These are phyloP conservation scores for Blastobotrys indianensis DNA, from an alignment of 1,139 yeast species.

Conservation along the genomic window DNA sequence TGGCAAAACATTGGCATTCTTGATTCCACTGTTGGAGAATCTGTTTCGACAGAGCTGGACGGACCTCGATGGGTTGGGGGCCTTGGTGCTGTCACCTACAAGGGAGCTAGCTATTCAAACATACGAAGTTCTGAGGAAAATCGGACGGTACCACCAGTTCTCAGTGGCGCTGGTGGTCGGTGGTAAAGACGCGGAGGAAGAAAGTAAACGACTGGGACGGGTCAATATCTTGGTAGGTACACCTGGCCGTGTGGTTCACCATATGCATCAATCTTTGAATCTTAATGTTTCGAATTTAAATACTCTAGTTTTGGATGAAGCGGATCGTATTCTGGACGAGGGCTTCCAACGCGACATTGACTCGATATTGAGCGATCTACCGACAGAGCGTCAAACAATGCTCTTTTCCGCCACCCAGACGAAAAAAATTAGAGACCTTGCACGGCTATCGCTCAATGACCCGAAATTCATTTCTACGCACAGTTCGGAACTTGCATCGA, in stretches of 20 bases:
- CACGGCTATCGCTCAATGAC: constrained; percentile 74
- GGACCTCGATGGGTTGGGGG: constrained; percentile 89
- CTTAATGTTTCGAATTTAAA: constrained; percentile 76
- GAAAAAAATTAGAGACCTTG: constrained; percentile 78
- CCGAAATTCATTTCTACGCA: constrained; percentile 61
- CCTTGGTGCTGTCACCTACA: constrained; percentile 85
- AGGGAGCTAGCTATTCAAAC: constrained; percentile 93
- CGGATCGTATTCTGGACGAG: constrained; percentile 94
- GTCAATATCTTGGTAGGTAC: constrained; percentile 91
- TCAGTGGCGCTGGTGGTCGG: constrained; percentile 97
- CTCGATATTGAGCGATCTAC: constrained; percentile 75
- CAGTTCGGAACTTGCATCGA: constrained; percentile 46
- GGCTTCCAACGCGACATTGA: constrained; percentile 90
- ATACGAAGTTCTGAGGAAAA: constrained; percentile 78
- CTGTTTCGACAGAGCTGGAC: constrained; percentile 73
- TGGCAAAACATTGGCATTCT: constrained; percentile 92
- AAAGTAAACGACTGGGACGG: constrained; percentile 74
- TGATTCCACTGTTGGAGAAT: constrained; percentile 76
- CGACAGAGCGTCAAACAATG: constrained; percentile 75
- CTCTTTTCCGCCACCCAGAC: constrained; percentile 87
- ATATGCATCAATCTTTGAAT: constrained; percentile 88
- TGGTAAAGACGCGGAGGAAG: constrained; percentile 87
- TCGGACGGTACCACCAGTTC: constrained; percentile 73
- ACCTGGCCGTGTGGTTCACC: constrained; percentile 92
- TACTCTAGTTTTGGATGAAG: constrained; percentile 85